Conservation (phyloP, 495 filamentous ascomycete genomes). For the Hypoxylon rickii region DNA sequence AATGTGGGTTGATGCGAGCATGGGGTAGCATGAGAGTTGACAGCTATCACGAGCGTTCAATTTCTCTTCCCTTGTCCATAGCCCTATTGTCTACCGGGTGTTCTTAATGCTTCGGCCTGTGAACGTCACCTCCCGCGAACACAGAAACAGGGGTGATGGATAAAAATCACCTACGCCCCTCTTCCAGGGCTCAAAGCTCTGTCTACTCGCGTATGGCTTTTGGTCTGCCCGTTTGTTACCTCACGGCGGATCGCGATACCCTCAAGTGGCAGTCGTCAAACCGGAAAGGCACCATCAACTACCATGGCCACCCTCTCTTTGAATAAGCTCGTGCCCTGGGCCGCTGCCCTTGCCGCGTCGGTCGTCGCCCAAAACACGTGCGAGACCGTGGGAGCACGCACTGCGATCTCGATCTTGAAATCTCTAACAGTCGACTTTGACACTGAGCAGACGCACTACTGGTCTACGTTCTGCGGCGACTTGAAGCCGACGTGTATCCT, state of each 20-base stretch:
- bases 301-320: constrained; percentile 18
- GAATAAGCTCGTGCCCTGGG: not conserved
- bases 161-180: constrained; percentile 15
- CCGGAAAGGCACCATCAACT: not conserved
- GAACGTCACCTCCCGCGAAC: not conserved
- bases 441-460: constrained; percentile 52
- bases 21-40: not conserved
- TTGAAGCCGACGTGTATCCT: constrained; percentile 53
- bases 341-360: constrained; percentile 8
- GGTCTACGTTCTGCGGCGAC: constrained; percentile 49
- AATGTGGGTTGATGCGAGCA: not conserved
- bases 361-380: constrained; percentile 26
- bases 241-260: not conserved
- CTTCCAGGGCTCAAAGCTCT: not conserved
- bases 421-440: constrained; percentile 32
- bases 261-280: not conserved
- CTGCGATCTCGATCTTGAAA: constrained; percentile 23
- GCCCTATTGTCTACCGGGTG: not conserved
- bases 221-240: not conserved
- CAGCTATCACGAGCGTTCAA: constrained; percentile 13
- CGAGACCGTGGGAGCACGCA: constrained; percentile 21
- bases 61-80: constrained; percentile 3
- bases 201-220: constrained; percentile 1
- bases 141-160: constrained; percentile 1
- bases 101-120: constrained; percentile 2